Conservation (phyloP, 495 filamentous ascomycete species). For the Podospora didyma region DNA sequence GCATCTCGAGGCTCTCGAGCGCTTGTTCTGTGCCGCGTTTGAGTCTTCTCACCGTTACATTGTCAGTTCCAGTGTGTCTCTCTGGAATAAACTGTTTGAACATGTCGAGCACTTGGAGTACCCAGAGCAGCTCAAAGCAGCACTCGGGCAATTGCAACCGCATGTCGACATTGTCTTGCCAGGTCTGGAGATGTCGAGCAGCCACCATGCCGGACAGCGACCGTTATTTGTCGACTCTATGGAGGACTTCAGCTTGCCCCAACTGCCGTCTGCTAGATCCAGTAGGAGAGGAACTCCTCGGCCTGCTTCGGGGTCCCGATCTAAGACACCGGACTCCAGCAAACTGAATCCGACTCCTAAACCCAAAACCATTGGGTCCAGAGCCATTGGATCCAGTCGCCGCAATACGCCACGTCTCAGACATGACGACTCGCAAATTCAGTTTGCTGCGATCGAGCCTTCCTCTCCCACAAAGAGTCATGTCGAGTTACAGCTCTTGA, state of each 20-base stretch:
- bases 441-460: slow-evolving; percentile 64
- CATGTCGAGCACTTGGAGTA: slow-evolving; percentile 34
- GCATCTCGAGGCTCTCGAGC: slow-evolving; percentile 36
- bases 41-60: slow-evolving; percentile 40
- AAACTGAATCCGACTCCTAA: slow-evolving; percentile 22
- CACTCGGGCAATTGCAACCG: slow-evolving; percentile 33
- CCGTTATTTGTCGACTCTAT: slow-evolving; percentile 50
- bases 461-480: slow-evolving; percentile 40
- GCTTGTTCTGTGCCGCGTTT: slow-evolving; percentile 46
- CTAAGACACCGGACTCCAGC: slow-evolving; percentile 23
- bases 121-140: slow-evolving; percentile 37
- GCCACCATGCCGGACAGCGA: slow-evolving; percentile 24
- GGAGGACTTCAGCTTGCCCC: slow-evolving; percentile 33
- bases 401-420: slow-evolving; percentile 42
- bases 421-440: slow-evolving; percentile 75
- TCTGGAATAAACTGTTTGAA: slow-evolving; percentile 45
- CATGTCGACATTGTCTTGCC: slow-evolving; percentile 39
- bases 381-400: slow-evolving; percentile 7
- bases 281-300: slow-evolving; percentile 19
- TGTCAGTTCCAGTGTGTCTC: slow-evolving; percentile 32
- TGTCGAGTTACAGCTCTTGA: slow-evolving; percentile 63
- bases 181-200: slow-evolving; percentile 31
- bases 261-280: slow-evolving; percentile 15
- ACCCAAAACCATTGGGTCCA: slow-evolving; percentile 11
- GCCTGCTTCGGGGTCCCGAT: slow-evolving; percentile 18